These are phyloP conservation scores for Porcisia hertigi DNA, from an alignment of 208 protist genomes.

Conservation along the genomic window DNA sequence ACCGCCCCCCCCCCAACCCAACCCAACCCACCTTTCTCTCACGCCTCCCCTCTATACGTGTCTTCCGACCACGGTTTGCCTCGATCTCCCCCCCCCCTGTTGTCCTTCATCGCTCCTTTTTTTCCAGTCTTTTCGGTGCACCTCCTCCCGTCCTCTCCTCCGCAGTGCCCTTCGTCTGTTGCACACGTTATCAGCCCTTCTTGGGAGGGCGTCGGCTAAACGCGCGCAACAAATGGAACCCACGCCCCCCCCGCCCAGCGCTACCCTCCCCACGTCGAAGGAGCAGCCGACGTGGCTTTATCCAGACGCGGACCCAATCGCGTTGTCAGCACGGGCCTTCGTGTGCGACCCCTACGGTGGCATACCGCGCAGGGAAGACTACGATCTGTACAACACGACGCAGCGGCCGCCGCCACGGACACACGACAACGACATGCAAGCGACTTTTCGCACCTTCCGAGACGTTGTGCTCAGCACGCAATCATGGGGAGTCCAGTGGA, in stretches of 20 bases:
- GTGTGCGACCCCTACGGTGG: constrained; percentile 55
- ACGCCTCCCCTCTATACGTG: background rate
- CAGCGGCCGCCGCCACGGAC: constrained; percentile 3
- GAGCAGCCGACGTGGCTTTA: constrained; percentile 10
- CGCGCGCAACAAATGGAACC: background rate
- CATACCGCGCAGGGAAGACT: constrained; percentile 41
- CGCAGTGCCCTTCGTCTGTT: background rate
- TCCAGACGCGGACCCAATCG: constrained; percentile 5
- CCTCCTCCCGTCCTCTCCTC: background rate
- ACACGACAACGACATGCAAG: constrained; percentile 22
- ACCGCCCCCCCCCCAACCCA: background rate
- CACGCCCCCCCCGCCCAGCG: background rate
- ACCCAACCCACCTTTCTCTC: background rate
- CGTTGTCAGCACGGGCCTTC: constrained; percentile 8
- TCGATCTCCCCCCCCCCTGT: background rate
- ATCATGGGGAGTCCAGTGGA: constrained; percentile 24
- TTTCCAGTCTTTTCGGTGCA: background rate
- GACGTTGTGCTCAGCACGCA: constrained; percentile 40
- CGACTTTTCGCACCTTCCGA: constrained; percentile 30
- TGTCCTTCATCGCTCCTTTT: background rate
- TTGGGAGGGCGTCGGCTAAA: background rate
- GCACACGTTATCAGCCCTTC: background rate
- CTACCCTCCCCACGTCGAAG: background rate
- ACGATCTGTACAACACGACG: constrained; percentile 27
- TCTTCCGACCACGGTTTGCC: background rate